Evolutionary conservation across 768 basidiomycete genomes (phyloP).

Genomic region (Leccinum longicurvipes): DNA sequence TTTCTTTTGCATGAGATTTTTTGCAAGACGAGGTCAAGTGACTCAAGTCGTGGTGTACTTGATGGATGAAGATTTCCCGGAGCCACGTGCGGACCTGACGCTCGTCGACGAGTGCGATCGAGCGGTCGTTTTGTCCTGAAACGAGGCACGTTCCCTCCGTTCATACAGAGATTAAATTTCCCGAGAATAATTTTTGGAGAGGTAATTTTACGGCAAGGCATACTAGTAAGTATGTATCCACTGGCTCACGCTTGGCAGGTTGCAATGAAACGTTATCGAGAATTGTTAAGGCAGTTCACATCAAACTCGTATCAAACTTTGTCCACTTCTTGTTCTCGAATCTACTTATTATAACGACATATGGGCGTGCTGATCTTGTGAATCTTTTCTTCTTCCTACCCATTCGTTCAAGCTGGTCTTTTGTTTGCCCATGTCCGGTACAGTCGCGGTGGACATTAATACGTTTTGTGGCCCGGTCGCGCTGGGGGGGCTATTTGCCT

Average conservation of each 20-base stretch:
- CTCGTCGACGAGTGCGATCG: not conserved
- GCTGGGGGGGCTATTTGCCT: conserved; percentile 24
- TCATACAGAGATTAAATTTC: not conserved
- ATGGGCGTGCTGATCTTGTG: not conserved
- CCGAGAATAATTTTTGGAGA: not conserved
- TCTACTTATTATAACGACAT: conserved; percentile 4
- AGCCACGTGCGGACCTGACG: not conserved
- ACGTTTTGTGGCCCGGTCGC: conserved; percentile 19
- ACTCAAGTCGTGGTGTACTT: not conserved
- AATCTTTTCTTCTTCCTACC: not conserved
- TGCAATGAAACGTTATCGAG: not conserved
- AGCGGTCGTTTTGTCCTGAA: not conserved
- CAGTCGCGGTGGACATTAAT: not conserved
- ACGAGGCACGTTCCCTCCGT: not conserved
- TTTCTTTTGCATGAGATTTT: not conserved
- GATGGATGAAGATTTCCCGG: not conserved
- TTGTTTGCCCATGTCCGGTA: conserved; percentile 3
- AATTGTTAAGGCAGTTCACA: not conserved
- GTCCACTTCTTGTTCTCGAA: not conserved
- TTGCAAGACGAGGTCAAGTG: not conserved
- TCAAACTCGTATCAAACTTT: not conserved
- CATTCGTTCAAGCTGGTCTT: not conserved
- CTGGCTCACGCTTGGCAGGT: not conserved
- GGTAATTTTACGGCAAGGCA: not conserved
- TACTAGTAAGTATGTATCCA: too few relatives aligned